phyloP scores from a whole-genome alignment of 331 rosid species.

The Cydonia oblonga region DNA sequence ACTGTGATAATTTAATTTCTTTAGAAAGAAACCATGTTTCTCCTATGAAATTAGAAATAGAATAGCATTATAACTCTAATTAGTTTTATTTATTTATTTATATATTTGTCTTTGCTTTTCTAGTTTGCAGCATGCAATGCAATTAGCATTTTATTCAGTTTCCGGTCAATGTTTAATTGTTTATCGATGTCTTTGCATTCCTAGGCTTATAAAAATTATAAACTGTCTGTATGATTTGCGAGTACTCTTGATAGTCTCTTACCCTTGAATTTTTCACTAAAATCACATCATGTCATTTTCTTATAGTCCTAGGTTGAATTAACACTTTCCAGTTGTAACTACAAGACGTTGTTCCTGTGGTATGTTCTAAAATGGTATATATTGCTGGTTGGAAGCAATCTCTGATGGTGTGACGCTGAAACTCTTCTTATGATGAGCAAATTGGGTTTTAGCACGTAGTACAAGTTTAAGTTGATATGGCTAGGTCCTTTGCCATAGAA shows the following conservation, averaged over 20 bases:
- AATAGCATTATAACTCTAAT: neutral
- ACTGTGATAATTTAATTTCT: neutral
- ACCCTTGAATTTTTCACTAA: neutral
- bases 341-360: neutral
- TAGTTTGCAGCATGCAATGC: neutral
- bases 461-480: neutral
- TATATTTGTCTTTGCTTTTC: neutral
- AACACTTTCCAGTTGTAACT: neutral
- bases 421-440: neutral
- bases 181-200: neutral
- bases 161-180: neutral
- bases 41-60: neutral
- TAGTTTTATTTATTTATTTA: neutral
- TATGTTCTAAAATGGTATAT: too few species aligned
- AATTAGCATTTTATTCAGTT: neutral
- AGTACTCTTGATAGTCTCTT: neutral
- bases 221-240: neutral
- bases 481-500: neutral
- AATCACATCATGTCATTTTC: neutral
- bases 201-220: neutral
- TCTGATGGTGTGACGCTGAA: neutral
- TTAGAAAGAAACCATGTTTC: neutral
- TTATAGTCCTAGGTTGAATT: neutral
- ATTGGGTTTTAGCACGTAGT: neutral
- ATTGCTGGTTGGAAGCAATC: neutral